phyloP scores from a whole-genome alignment of 2,329 filamentous ascomycete species.

The Xylariaceae sp. region DNA sequence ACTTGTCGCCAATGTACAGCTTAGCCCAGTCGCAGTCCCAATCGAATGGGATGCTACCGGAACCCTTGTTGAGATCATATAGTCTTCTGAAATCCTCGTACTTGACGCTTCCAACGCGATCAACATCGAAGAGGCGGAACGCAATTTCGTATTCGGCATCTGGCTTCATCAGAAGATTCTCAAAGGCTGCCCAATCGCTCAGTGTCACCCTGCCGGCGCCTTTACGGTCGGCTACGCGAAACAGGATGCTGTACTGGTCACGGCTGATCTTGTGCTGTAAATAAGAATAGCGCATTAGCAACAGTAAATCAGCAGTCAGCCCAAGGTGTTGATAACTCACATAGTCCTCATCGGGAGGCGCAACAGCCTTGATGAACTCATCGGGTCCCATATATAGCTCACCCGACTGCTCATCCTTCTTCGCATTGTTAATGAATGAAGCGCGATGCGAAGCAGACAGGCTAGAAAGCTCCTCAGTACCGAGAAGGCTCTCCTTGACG shows the following conservation, averaged over 20 bases:
- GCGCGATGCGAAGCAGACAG: slow-evolving; percentile 75
- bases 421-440: slow-evolving; percentile 75
- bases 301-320: not conserved
- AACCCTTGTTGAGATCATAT: slow-evolving; percentile 87
- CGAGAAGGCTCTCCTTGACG: slow-evolving; percentile 80
- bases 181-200: slow-evolving; percentile 88
- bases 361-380: slow-evolving; percentile 91
- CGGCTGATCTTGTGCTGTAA: slow-evolving; percentile 93
- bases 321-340: slow-evolving; percentile 57
- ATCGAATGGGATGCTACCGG: slow-evolving; percentile 86
- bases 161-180: slow-evolving; percentile 89
- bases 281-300: slow-evolving; percentile 9
- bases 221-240: slow-evolving; percentile 83
- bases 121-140: slow-evolving; percentile 91
- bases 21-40: slow-evolving; percentile 97
- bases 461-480: slow-evolving; percentile 58
- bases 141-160: slow-evolving; percentile 99
- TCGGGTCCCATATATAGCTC: slow-evolving; percentile 80
- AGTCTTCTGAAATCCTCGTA: slow-evolving; percentile 85
- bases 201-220: slow-evolving; percentile 74
- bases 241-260: slow-evolving; percentile 93
- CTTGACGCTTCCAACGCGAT: slow-evolving; percentile 81
- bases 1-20: slow-evolving; percentile 87
- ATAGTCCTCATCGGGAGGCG: slow-evolving; percentile 85
- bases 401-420: slow-evolving; percentile 73